A percentile compares a stretch with the other conserved stretches of the same genome.
Evolutionary conservation across 768 basidiomycete species (phyloP).

Genomic region (Lactarius sanguifluus): DNA sequence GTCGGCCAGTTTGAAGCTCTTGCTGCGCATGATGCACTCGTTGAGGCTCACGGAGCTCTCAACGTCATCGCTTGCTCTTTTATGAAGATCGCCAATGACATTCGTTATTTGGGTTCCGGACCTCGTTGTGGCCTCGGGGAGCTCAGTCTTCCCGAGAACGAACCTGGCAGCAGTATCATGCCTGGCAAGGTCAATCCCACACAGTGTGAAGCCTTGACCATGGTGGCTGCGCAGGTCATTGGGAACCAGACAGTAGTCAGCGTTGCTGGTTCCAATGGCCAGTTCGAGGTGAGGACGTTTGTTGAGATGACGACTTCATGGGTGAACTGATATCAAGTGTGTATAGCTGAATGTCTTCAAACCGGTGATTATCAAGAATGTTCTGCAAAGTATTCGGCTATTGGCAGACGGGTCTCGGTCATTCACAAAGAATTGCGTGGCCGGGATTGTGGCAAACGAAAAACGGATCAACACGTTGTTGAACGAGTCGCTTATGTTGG

Average conservation of each 20-base stretch:
- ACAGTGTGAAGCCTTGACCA: slow-evolving; percentile 97
- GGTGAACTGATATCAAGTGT: background rate
- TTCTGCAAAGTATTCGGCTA: slow-evolving; percentile 92
- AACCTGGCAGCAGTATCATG: slow-evolving; percentile 99
- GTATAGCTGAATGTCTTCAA: slow-evolving; percentile 95
- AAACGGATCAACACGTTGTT: slow-evolving; percentile 84
- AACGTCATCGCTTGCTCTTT: slow-evolving; percentile 95
- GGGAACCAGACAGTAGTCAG: slow-evolving; percentile 95
- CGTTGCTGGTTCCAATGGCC: slow-evolving; percentile 91
- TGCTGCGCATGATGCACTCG: slow-evolving; percentile 96
- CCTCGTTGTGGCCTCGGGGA: slow-evolving; percentile 98
- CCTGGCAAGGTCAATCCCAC: slow-evolving; percentile 99
- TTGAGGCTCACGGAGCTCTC: slow-evolving; percentile 95
- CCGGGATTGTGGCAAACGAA: slow-evolving; percentile 96
- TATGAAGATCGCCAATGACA: slow-evolving; percentile 99
- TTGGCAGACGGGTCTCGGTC: slow-evolving; percentile 92
- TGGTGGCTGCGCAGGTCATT: slow-evolving; percentile 98
- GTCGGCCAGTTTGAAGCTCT: slow-evolving; percentile 85
- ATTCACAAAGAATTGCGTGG: slow-evolving; percentile 96
- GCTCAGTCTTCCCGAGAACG: slow-evolving; percentile 92
- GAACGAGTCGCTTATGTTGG: slow-evolving; percentile 97
- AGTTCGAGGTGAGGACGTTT: slow-evolving; percentile 78
- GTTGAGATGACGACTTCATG: background rate
- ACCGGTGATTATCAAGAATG: slow-evolving; percentile 97
- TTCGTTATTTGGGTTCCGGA: slow-evolving; percentile 95